Evolutionary conservation across 176 grass and related monocot genomes (phyloP).

Genomic region (Avena sativa): DNA sequence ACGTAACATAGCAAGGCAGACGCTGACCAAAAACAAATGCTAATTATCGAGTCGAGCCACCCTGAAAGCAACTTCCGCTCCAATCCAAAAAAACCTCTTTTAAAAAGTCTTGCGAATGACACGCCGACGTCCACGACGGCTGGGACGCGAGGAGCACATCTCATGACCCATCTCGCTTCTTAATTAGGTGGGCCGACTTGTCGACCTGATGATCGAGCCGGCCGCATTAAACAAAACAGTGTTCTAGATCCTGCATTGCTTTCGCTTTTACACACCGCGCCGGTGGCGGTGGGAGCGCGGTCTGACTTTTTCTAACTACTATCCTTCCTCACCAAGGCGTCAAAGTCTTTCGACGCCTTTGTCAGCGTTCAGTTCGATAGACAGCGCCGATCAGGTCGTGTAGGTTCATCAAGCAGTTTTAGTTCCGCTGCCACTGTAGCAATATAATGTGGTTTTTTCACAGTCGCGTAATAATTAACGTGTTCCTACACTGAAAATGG

Average conservation of each 20-base stretch:
- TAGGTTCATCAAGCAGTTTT: too few species aligned
- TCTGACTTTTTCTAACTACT: slow-evolving; percentile 8
- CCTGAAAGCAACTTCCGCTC: neutral
- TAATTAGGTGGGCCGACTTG: neutral
- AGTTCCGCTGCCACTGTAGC: too few species aligned
- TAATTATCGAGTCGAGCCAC: too few species aligned
- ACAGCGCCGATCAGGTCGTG: neutral
- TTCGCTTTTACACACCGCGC: neutral
- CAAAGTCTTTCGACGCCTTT: neutral
- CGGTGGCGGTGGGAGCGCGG: neutral
- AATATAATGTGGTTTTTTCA: too few species aligned
- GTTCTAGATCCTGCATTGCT: neutral
- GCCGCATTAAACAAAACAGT: neutral
- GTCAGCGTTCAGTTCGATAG: neutral
- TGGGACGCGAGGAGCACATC: neutral
- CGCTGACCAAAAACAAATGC: too few species aligned
- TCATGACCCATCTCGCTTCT: neutral
- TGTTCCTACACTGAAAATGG: too few species aligned
- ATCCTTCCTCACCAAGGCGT: neutral
- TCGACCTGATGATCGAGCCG: neutral
- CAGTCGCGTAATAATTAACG: too few species aligned
- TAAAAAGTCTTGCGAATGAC: neutral
- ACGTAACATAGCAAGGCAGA: too few species aligned
- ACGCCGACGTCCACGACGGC: neutral
- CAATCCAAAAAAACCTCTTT: neutral